Conservation (phyloP, 129 eudicot genomes). For the Glebionis coronaria region DNA sequence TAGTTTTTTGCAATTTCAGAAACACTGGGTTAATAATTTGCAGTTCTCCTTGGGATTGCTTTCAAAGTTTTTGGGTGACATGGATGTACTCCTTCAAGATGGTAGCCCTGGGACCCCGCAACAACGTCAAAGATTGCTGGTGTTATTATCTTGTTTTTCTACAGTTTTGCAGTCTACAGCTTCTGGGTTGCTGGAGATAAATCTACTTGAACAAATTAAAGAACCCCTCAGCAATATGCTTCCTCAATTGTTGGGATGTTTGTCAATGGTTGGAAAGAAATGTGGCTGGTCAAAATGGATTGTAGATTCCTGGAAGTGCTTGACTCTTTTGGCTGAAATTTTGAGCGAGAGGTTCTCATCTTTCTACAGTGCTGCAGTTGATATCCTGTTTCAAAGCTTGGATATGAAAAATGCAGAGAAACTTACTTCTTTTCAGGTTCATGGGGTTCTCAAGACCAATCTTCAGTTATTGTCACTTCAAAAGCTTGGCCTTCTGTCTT, state of each 20-base stretch:
- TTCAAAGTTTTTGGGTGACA: conserved; percentile 91
- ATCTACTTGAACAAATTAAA: conserved; percentile 71
- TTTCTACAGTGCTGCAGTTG: conserved; percentile 75
- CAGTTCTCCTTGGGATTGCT: conserved; percentile 92
- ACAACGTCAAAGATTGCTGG: conserved; percentile 84
- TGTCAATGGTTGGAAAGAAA: conserved; percentile 82
- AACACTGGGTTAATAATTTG: conserved; percentile 92
- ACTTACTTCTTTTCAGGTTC: conserved; percentile 78
- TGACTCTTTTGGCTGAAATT: conserved; percentile 97
- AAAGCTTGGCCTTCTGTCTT: conserved; percentile 80
- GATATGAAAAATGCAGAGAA: conserved; percentile 47
- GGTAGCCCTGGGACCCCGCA: conserved; percentile 85
- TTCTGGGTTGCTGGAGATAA: conserved; percentile 89
- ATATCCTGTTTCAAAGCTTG: conserved; percentile 78
- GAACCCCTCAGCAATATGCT: conserved; percentile 88
- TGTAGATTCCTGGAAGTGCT: conserved; percentile 95
- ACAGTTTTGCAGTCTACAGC: conserved; percentile 90
- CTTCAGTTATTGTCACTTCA: conserved; percentile 89
- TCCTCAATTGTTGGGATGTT: conserved; percentile 69
- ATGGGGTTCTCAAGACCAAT: conserved; percentile 94
- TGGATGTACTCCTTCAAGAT: conserved; percentile 93
- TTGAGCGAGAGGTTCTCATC: conserved; percentile 77
- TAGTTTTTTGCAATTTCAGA: conserved; percentile 97
- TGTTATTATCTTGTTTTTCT: conserved; percentile 81
- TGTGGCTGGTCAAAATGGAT: conserved; percentile 96